A percentile compares a stretch with the other conserved stretches of the same genome.
Conservation (phyloP, 257 asterid species). For the Haberlea rhodopensis region DNA sequence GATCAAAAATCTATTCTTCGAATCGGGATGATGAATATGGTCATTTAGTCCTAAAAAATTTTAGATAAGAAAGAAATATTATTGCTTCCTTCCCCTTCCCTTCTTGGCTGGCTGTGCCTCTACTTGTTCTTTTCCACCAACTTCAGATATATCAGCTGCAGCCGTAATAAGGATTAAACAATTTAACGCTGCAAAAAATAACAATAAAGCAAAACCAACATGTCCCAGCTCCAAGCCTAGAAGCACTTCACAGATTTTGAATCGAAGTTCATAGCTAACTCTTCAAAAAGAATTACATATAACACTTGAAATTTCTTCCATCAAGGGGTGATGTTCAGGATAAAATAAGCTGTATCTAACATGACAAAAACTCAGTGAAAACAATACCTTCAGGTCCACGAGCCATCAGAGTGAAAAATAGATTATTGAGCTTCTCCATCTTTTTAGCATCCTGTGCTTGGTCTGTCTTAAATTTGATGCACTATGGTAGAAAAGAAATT, state of each 20-base stretch:
- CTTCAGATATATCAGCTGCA: conserved; percentile 66
- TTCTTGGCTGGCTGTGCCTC: conserved; percentile 63
- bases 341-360: conserved; percentile 14
- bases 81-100: conserved; percentile 77
- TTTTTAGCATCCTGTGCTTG: conserved; percentile 87
- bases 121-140: conserved; percentile 59
- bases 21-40: not conserved
- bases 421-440: conserved; percentile 80
- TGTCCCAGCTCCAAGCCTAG: not conserved
- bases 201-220: not conserved
- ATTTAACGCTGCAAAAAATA: not conserved
- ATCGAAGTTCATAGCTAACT: not conserved
- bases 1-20: not conserved
- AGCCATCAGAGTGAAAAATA: conserved; percentile 82
- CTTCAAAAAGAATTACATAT: not conserved
- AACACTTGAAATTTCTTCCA: not conserved
- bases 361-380: conserved; percentile 14
- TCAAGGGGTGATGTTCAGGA: not conserved
- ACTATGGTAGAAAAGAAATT: conserved; percentile 36
- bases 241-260: not conserved
- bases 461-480: conserved; percentile 85
- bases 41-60: conserved; percentile 8
- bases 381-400: conserved; percentile 79
- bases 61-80: conserved; percentile 23
- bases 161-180: not conserved